These are phyloP conservation scores for Botrytis deweyae DNA, from an alignment of 2,329 filamentous ascomycete genomes.

Conservation along the genomic window DNA sequence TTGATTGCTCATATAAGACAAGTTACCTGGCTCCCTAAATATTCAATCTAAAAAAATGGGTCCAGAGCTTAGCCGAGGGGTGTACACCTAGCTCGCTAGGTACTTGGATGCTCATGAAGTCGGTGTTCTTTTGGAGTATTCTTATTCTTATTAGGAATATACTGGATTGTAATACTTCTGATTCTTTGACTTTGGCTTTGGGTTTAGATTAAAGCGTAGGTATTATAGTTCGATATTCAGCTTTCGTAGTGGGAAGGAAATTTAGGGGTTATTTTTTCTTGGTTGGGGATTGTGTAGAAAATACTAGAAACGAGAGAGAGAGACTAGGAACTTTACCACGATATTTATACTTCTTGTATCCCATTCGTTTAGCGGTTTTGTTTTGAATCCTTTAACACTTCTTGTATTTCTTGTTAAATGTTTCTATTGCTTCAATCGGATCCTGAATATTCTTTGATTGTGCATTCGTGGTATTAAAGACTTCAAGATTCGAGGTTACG, in stretches of 20 bases:
- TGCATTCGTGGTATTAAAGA: background rate
- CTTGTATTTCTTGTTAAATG: no score
- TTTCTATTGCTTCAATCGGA: background rate
- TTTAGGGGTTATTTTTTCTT: accelerated
- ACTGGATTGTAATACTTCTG: background rate
- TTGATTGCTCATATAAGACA: background rate
- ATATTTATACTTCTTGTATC: background rate
- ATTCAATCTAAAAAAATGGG: background rate
- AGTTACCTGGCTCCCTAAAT: background rate
- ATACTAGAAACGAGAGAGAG: background rate
- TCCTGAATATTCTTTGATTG: background rate
- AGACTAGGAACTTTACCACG: background rate
- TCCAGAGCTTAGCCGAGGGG: background rate
- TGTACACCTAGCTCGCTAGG: no score
- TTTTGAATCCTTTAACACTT: background rate
- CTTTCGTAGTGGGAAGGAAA: accelerated
- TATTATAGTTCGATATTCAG: background rate
- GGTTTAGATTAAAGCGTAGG: accelerated
- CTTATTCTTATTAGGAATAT: background rate
- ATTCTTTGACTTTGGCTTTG: no score
- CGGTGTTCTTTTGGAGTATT: background rate
- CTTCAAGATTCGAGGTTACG: background rate
- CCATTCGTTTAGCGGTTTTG: accelerated
- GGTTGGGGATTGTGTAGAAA: background rate
- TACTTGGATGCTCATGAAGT: background rate